These are phyloP conservation scores for Corylus avellana DNA, from an alignment of 306 rosid genomes.

Conservation along the genomic window DNA sequence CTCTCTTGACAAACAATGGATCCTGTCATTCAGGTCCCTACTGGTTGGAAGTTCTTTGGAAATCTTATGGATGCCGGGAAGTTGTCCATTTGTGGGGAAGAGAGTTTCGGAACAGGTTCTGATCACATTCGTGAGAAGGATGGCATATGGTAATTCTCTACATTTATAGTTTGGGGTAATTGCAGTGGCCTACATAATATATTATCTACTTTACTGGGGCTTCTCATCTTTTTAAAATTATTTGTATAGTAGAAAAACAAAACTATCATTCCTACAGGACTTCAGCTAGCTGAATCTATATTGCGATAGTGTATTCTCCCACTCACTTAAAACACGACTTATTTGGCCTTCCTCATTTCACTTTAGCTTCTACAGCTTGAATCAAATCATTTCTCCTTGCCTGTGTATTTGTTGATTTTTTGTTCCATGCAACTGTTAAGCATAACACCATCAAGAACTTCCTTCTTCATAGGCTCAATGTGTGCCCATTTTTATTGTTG, in stretches of 20 bases:
- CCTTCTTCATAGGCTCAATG: background rate
- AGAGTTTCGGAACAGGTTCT: constrained; percentile 98
- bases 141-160: constrained; percentile 80
- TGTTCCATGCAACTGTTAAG: background rate
- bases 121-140: constrained; percentile 99
- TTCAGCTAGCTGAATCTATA: background rate
- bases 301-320: background rate
- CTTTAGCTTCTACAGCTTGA: background rate
- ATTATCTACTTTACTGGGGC: background rate
- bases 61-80: constrained; percentile 99
- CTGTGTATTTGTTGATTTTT: background rate
- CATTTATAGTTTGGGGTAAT: constrained; percentile 18
- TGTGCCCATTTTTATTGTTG: background rate
- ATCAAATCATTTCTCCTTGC: background rate
- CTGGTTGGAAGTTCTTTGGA: constrained; percentile 99
- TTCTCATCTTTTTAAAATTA: background rate
- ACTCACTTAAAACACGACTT: background rate
- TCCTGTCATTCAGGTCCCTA: constrained; percentile 70
- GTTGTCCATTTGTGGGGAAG: constrained; percentile 94
- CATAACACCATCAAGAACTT: background rate
- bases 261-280: background rate
- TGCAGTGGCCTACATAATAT: background rate
- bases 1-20: constrained; percentile 30
- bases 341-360: background rate
- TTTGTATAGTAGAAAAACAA: background rate